Conservation (phyloP, 108 stramenopile genomes). For the Fistulifera pelliculosa region DNA sequence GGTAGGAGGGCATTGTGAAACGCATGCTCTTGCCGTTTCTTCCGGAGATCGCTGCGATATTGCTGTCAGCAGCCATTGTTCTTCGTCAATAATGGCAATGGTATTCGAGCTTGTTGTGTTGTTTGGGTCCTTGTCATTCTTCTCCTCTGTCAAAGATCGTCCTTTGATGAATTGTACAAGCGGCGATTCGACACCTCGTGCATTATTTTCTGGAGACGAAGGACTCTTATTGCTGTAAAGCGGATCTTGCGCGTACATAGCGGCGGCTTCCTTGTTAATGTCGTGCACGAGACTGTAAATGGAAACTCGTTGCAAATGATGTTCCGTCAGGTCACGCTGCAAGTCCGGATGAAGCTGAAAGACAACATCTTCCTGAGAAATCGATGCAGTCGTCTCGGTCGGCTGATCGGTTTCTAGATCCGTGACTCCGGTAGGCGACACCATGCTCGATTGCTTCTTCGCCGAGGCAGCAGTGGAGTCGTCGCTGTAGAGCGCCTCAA, state of each 20-base stretch:
- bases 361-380: slow-evolving; percentile 19
- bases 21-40: slow-evolving; percentile 10
- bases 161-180: slow-evolving; percentile 36
- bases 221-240: slow-evolving; percentile 15
- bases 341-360: slow-evolving; percentile 50
- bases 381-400: background rate
- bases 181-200: slow-evolving; percentile 24
- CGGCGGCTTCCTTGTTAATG: slow-evolving; percentile 75
- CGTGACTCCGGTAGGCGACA: slow-evolving; percentile 4
- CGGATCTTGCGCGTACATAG: slow-evolving; percentile 42
- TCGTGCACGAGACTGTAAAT: slow-evolving; percentile 77
- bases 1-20: slow-evolving; percentile 42
- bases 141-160: slow-evolving; percentile 2
- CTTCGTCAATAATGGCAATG: slow-evolving; percentile 69
- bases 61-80: slow-evolving; percentile 62
- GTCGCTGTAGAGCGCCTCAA: slow-evolving; percentile 37
- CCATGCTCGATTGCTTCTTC: slow-evolving; percentile 12
- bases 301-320: slow-evolving; percentile 59
- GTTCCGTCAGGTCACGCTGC: slow-evolving; percentile 49
- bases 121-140: background rate
- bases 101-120: slow-evolving; percentile 8
- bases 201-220: slow-evolving; percentile 9
- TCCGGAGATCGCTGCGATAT: slow-evolving; percentile 47
- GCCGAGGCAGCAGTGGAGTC: background rate
- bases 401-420: no score